Conservation (phyloP, 2,329 filamentous ascomycete species). For the Fusarium coicis region DNA sequence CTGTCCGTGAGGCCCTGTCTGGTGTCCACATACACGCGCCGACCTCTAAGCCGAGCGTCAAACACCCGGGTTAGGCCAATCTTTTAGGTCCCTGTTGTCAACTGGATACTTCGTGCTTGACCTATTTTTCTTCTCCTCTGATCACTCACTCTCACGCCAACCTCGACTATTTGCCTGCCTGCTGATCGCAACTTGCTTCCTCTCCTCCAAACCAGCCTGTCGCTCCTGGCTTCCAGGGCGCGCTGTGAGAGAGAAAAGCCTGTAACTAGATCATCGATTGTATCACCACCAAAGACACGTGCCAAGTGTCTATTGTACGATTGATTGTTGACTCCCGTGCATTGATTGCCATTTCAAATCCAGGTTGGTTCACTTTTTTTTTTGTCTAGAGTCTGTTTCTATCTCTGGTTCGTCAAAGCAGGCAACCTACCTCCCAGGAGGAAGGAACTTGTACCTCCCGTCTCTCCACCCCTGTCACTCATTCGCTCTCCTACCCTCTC, state of each 20-base stretch:
- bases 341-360: slow-evolving; percentile 24
- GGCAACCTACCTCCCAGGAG: not conserved
- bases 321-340: slow-evolving; percentile 15
- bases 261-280: slow-evolving; percentile 27
- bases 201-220: slow-evolving; percentile 41
- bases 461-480: slow-evolving; percentile 13
- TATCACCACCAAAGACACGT: slow-evolving; percentile 14
- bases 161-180: not conserved
- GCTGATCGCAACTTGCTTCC: slow-evolving; percentile 24
- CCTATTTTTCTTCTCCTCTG: not conserved
- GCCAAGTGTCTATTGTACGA: slow-evolving; percentile 34
- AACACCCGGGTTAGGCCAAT: slow-evolving; percentile 38
- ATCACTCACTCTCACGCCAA: not conserved
- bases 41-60: slow-evolving; percentile 34
- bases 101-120: not conserved
- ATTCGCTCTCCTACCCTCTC: slow-evolving; percentile 18
- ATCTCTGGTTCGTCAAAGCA: slow-evolving; percentile 10
- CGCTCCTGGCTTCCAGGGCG: slow-evolving; percentile 45
- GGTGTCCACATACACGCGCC: slow-evolving; percentile 39
- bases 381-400: slow-evolving; percentile 22
- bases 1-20: slow-evolving; percentile 27
- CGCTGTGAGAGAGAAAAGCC: slow-evolving; percentile 43
- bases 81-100: slow-evolving; percentile 25
- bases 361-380: slow-evolving; percentile 41
- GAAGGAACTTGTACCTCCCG: slow-evolving; percentile 9